Evolutionary conservation across 768 basidiomycete genomes (phyloP), one percentile per base, ranked within the genome.

Genomic region (Chalciporus pseudorubinellus): DNA sequence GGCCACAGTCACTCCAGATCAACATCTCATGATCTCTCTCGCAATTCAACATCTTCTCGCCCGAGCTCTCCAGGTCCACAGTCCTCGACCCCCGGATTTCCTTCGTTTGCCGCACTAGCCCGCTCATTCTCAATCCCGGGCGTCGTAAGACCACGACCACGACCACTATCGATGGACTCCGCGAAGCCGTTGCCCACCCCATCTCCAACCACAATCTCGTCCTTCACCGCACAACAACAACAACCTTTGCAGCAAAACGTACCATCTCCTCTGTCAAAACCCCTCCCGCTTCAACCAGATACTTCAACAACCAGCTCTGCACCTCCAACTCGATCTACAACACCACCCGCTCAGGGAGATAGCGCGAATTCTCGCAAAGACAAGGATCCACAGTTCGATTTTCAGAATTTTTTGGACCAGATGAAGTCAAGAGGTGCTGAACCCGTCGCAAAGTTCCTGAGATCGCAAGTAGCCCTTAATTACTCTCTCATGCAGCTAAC

Each of bases 401-500:
- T 98, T 66, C 93, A 95, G 64, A 84, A 77, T 43, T 99, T 99
- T 69, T 70, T 98, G 56, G 92, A 95, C 67, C 94, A 99, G 70
- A 92, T 99, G 83, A 90, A 95, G 72, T 71, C 77, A 38, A 85
- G 84, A 62, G 74, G 80, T 44, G 93, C 95, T 2, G 97, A 99
- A 49, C 90, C 94, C 6, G 88, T 98, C 19, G 92, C 91, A 24
- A 92, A 92, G 70, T 98, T 95, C 73, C 78, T 99, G 45, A 83
- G 92, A 75, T 97, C 93, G 95, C 95, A 70, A 58, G 91, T 82
- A 38, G 33, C 24, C 40, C 40, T 33, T 24, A 19, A 16, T 42
- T 40, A 31, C 33, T 52, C 39, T 26, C 21, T 52, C 26, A n/a
- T 13, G 4, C 45, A 21, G 21, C 46, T 50, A 10, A 50, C 51